Evolutionary conservation across 2,329 filamentous ascomycete species (phyloP).

Genomic region (Xylaria sp.): DNA sequence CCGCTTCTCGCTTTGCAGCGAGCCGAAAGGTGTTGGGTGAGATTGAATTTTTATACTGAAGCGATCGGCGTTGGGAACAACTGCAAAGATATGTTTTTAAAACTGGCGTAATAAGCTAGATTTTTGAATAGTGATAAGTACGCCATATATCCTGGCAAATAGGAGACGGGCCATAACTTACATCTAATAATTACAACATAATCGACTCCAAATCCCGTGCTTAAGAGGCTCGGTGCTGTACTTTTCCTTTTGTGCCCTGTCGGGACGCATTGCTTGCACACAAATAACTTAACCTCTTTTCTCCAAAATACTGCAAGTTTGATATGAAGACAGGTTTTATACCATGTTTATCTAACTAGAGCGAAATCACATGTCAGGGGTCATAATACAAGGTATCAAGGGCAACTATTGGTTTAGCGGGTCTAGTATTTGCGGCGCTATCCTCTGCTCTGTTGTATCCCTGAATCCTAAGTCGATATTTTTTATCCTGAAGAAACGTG

Average conservation of each 20-base stretch:
- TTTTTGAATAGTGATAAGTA: background rate
- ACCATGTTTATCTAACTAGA: background rate
- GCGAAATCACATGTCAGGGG: slow-evolving; percentile 10
- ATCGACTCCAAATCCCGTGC: background rate
- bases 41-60: slow-evolving; percentile 26
- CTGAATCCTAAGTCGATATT: background rate
- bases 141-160: background rate
- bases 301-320: background rate
- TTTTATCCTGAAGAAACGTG: background rate
- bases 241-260: background rate
- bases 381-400: background rate
- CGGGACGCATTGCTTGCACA: background rate
- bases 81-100: slow-evolving; percentile 14
- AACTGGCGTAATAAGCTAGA: slow-evolving; percentile 8
- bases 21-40: slow-evolving; percentile 3
- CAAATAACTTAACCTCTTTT: background rate
- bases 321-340: background rate
- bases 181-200: slow-evolving; percentile 34
- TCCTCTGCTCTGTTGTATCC: no score
- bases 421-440: slow-evolving; percentile 4
- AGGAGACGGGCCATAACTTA: slow-evolving; percentile 13
- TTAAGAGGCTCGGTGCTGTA: no score
- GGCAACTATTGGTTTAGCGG: background rate
- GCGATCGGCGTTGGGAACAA: slow-evolving; percentile 35
- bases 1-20: background rate